These are phyloP conservation scores for Mycena olivaceomarginata DNA, from an alignment of 768 basidiomycete species.

Conservation along the genomic window DNA sequence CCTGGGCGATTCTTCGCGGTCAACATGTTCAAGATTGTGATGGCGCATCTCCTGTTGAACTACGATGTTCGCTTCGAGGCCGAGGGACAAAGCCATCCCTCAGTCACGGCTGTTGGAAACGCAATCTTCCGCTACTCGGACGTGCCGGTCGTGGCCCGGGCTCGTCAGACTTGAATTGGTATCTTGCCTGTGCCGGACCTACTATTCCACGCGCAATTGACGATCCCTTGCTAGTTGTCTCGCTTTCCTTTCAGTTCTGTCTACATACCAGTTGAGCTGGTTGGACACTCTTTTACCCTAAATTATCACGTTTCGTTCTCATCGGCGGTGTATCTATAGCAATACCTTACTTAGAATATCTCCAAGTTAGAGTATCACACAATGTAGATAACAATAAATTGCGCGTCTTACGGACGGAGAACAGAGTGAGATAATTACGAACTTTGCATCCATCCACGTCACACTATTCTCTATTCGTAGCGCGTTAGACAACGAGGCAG, in stretches of 20 bases:
- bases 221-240: background rate
- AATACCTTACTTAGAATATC: too few species aligned
- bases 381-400: too few species aligned
- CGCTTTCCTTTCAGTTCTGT: background rate
- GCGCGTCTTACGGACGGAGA: too few species aligned
- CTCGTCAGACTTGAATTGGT: slow-evolving; percentile 14
- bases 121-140: slow-evolving; percentile 18
- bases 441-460: too few species aligned
- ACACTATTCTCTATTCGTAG: too few species aligned
- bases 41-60: slow-evolving; percentile 39
- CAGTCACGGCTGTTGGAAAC: slow-evolving; percentile 8
- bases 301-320: slow-evolving; percentile 5
- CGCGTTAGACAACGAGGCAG: too few species aligned
- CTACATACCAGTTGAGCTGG: background rate
- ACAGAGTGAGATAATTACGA: too few species aligned
- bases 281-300: background rate
- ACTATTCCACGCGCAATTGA: background rate
- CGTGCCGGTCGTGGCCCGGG: slow-evolving; percentile 14
- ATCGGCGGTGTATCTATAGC: too few species aligned
- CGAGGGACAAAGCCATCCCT: slow-evolving; percentile 7
- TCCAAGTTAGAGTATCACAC: too few species aligned
- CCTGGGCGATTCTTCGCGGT: slow-evolving; percentile 43
- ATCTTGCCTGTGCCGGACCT: background rate
- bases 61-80: slow-evolving; percentile 44
- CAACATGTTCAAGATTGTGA: slow-evolving; percentile 30